Conservation (phyloP, 495 filamentous ascomycete genomes). For the Cladorrhinum samala region DNA sequence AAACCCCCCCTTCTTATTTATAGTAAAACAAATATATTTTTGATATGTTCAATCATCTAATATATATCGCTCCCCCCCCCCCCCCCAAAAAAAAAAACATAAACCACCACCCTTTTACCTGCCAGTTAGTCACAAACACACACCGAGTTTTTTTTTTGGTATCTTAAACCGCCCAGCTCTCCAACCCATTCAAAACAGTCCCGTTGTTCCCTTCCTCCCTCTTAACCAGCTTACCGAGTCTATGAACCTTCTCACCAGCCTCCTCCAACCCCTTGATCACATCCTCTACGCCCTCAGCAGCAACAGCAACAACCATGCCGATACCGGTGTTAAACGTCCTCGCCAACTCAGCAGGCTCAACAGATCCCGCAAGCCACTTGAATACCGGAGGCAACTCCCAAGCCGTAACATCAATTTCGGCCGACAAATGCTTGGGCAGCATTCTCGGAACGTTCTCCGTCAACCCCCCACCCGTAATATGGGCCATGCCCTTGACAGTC, state of each 20-base stretch:
- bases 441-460: conserved; percentile 90
- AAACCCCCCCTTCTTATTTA: no score
- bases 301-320: conserved; percentile 85
- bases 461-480: conserved; percentile 93
- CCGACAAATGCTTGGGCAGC: conserved; percentile 69
- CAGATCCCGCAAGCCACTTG: conserved; percentile 72
- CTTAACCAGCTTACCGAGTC: conserved; percentile 61
- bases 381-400: conserved; percentile 76
- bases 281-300: conserved; percentile 46
- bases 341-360: conserved; percentile 70
- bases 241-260: conserved; percentile 69
- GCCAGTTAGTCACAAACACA: no score
- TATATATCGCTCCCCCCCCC: no score
- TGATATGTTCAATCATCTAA: no score
- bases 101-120: no score
- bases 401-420: conserved; percentile 62
- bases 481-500: conserved; percentile 76
- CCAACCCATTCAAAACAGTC: conserved; percentile 63
- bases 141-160: no score
- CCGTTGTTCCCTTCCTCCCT: conserved; percentile 51
- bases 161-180: conserved; percentile 70
- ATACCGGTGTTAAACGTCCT: conserved; percentile 91
- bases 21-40: no score
- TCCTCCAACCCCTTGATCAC: conserved; percentile 49
- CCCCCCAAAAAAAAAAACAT: no score